Base-by-base conservation (phyloP, 345 rosid species). In the Carallia brachiata region DNA sequence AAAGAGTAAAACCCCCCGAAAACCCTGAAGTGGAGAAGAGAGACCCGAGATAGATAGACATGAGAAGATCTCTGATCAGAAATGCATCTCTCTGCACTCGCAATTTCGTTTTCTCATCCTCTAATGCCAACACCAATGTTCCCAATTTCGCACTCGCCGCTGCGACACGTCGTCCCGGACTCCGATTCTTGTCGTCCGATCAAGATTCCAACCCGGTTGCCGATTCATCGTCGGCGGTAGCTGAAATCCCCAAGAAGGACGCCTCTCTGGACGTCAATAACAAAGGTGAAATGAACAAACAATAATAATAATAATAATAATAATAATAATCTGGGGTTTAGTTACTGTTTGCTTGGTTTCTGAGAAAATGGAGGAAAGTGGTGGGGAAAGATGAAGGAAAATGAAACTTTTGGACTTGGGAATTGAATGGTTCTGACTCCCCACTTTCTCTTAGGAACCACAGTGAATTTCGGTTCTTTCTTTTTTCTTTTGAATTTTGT, bases 131-230 rank as follows among this genome's bases (percentile, higher is more conserved):
- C 30, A 66, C 67, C 71, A 30, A 28, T 32, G n/a, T 36, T 39
- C 62, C 59, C 27, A 67, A 10, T 7, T 50, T 47, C 72, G 75
- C 62, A 44, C 66, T 72, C 18, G 63, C 80, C 27, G 55, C 68
- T 23, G 56, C 66, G 18, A 40, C 78, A 1, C 50, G 50, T 63
- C 78, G 50, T 10, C 44, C 70, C 36, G 64, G 10, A 32, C 61
- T 79, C 61, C 82, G 88, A 54, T 32, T 76, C 61, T 85, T 5
- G 86, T 83, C 86, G 13, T 78, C 91, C 63, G 85, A 78, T 37
- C 75, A 80, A 10, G 86, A 74, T 30, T 68, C 82, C 32, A 36
- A 50, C 18, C 39, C 70, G 4, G 77, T 62, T 32, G 6, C 78
- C 17, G 85, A 72, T 30, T 71, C 83, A 7, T 44, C 69, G 12